A percentile compares a stretch with the other conserved stretches of the same genome.
Conservation (phyloP, 495 filamentous ascomycete species). For the Neurospora sp. region DNA sequence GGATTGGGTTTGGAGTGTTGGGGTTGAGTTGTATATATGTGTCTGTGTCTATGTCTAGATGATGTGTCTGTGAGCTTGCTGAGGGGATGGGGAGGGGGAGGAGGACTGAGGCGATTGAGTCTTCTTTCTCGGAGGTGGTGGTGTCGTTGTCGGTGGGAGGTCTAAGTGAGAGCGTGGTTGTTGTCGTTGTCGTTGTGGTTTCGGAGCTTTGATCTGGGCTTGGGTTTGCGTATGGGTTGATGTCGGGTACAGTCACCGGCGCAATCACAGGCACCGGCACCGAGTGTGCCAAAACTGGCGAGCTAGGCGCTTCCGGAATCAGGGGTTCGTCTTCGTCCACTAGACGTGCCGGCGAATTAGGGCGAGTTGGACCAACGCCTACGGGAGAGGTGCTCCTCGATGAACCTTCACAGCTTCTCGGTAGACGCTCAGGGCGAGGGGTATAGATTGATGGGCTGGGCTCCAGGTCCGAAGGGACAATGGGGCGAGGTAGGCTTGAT, state of each 20-base stretch:
- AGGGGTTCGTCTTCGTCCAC: background rate
- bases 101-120: background rate
- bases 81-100: background rate
- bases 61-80: background rate
- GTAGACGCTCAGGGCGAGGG: background rate
- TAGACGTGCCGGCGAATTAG: background rate
- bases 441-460: background rate
- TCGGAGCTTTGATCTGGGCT: background rate
- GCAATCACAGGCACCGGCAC: background rate
- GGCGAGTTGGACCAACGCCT: background rate
- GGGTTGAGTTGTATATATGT: background rate
- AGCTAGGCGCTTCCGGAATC: background rate
- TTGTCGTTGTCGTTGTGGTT: background rate
- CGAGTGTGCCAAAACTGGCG: background rate
- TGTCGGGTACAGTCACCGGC: background rate
- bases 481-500: background rate
- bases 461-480: background rate
- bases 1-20: background rate
- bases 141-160: background rate
- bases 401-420: too few species aligned
- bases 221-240: background rate
- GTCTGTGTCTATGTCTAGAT: background rate
- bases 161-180: rapidly evolving
- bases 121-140: background rate
- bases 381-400: background rate